Percentiles rank a stretch among this genome's conserved stretches.
Evolutionary conservation across 2,329 filamentous ascomycete species (phyloP).

Genomic region (Beauveria bassiana): DNA sequence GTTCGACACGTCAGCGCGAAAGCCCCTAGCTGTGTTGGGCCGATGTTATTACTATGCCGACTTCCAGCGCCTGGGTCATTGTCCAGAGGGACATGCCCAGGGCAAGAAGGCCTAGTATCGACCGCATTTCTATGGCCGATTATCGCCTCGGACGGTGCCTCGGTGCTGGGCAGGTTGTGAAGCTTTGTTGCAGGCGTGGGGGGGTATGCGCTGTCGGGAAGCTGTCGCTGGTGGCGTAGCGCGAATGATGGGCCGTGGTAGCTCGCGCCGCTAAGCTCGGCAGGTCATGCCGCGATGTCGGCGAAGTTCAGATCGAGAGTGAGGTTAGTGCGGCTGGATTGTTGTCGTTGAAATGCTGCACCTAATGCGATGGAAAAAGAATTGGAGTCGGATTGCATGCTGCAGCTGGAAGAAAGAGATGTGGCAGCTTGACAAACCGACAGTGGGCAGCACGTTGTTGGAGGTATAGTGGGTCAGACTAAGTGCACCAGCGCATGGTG

Average conservation of each 20-base stretch:
- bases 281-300: neutral
- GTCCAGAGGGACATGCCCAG: slow-evolving; percentile 46
- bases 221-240: neutral
- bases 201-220: neutral
- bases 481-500: neutral
- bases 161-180: neutral
- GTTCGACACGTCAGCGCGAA: slow-evolving; percentile 2
- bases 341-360: neutral
- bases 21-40: neutral
- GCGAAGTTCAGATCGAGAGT: neutral
- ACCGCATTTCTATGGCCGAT: slow-evolving; percentile 40
- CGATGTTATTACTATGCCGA: slow-evolving; percentile 42
- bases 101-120: slow-evolving; percentile 41
- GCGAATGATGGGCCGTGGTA: slow-evolving; percentile 1
- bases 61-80: slow-evolving; percentile 48
- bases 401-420: neutral
- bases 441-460: slow-evolving; percentile 3
- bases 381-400: neutral
- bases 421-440: slow-evolving; percentile 5
- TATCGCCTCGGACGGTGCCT: neutral
- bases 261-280: neutral
- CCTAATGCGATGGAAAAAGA: neutral
- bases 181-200: slow-evolving; percentile 8
- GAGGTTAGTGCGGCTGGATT: neutral
- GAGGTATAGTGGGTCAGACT: neutral